A percentile compares a stretch with the other conserved stretches of the same genome.
phyloP scores from a whole-genome alignment of 192 early-diverging fungal species.

The Coemansia aciculifera region DNA sequence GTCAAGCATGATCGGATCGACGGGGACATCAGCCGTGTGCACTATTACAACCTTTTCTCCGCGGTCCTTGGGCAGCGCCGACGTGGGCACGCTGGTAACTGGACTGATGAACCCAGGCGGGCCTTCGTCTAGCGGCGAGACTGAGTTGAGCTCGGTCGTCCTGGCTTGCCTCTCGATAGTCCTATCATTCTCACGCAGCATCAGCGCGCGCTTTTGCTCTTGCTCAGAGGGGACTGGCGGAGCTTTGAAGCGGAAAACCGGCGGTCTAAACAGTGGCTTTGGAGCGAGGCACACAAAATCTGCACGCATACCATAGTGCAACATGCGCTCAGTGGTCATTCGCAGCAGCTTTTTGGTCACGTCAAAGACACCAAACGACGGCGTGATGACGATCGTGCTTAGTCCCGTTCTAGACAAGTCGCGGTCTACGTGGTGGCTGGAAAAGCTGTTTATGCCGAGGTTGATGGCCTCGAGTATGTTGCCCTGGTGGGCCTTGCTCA shows the following conservation, averaged over 20 bases:
- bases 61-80: conserved; percentile 32
- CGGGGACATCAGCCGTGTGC: not conserved
- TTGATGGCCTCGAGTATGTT: conserved; percentile 97
- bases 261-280: conserved; percentile 84
- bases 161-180: conserved; percentile 20
- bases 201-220: conserved; percentile 31
- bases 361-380: conserved; percentile 87
- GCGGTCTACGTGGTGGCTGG: conserved; percentile 92
- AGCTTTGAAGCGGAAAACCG: conserved; percentile 80
- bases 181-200: conserved; percentile 4
- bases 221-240: conserved; percentile 41
- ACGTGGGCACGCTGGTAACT: not conserved
- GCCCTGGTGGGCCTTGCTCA: conserved; percentile 85
- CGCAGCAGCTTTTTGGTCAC: conserved; percentile 81
- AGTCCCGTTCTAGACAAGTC: conserved; percentile 89
- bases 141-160: conserved; percentile 26
- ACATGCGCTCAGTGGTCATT: conserved; percentile 94
- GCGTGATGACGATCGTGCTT: conserved; percentile 85
- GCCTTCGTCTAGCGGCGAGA: conserved; percentile 39
- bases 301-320: conserved; percentile 84
- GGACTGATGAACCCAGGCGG: conserved; percentile 15
- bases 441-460: conserved; percentile 91
- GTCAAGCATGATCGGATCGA: conserved; percentile 50
- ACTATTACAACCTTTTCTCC: not conserved
- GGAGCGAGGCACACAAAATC: conserved; percentile 91